Conservation (phyloP, 352 stramenopile species). For the Phytophthora hibernalis region DNA sequence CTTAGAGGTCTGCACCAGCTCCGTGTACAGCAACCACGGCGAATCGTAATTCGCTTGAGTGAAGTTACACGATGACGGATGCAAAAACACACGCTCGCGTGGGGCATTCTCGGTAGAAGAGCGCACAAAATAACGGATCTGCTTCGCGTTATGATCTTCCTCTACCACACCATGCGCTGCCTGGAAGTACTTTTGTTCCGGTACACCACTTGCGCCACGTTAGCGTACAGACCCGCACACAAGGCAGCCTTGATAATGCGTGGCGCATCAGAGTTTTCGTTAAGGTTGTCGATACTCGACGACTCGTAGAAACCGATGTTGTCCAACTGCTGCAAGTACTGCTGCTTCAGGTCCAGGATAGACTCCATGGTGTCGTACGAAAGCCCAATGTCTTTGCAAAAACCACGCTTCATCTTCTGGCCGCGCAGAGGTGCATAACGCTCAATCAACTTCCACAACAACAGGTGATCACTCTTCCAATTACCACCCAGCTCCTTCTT, state of each 20-base stretch:
- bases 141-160: slow-evolving; percentile 92
- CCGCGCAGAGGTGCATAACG: slow-evolving; percentile 57
- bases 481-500: slow-evolving; percentile 70
- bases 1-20: slow-evolving; percentile 97
- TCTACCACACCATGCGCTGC: slow-evolving; percentile 91
- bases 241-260: slow-evolving; percentile 93
- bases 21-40: slow-evolving; percentile 96
- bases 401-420: slow-evolving; percentile 63
- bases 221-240: slow-evolving; percentile 83
- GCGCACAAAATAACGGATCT: slow-evolving; percentile 94
- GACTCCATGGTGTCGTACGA: slow-evolving; percentile 91
- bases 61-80: slow-evolving; percentile 95
- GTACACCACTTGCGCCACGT: slow-evolving; percentile 88
- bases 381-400: slow-evolving; percentile 77
- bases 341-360: slow-evolving; percentile 91
- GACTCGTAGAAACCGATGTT: slow-evolving; percentile 83
- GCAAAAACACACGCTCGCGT: slow-evolving; percentile 95
- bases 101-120: slow-evolving; percentile 18
- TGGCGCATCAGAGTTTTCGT: slow-evolving; percentile 72
- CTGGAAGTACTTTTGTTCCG: slow-evolving; percentile 95
- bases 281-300: slow-evolving; percentile 46
- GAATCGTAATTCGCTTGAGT: slow-evolving; percentile 93
- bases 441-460: slow-evolving; percentile 85
- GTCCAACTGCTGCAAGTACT: slow-evolving; percentile 86
- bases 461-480: slow-evolving; percentile 83